Evolutionary conservation across 1,284 basidiomycete genomes (phyloP), one percentile per base, ranked within the genome.

Genomic region (Thecaphora thlaspeos): DNA sequence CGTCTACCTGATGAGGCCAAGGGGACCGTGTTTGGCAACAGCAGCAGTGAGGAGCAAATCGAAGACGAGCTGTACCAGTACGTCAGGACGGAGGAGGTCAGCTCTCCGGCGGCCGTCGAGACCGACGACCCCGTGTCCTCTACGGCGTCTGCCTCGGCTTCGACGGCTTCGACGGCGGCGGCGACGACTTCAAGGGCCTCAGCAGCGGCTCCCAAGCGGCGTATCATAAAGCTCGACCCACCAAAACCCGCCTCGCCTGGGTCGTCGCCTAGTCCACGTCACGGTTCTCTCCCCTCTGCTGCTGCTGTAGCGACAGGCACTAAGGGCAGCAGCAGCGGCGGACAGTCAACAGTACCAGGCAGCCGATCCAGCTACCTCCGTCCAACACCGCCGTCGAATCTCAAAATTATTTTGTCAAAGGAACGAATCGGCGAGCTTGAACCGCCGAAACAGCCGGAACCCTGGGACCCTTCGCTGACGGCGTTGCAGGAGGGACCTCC

Each of bases 31-130:
- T 58, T 52, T 23, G 52, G 58, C 21, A 37, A 41, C 34, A 9
- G 51, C 1, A 19, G 37, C 22, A 28, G 19, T 10, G 21, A 23
- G 11, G 23, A 10, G 15, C 36, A 10, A 8, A 46, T 59, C 24
- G 84, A 86, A 21, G 80, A 85, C 14, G 86, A 88, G 49, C 77
- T 91, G 3, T 82, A 88, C 66, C 88, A 90, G 76, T 91, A 90
- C 63, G 87, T 90, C 36, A 79, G 86, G 3, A 86, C 88, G 63
- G 87, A 89, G 51, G 82, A 81, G 4, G 78, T 71, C 10, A 51
- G 77, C 41, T 8, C 41, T 3, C 19, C 23, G 15, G 23, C 44
- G 0, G 24, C 58, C 2, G 32, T 26, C 2, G 30, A 5, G 26
- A 28, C 5, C 26, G 26, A 11, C 26, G 14, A 38, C 17, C 5